A percentile compares a stretch with the other conserved stretches of the same genome.
Evolutionary conservation across 2,329 filamentous ascomycete species (phyloP).

Genomic region (Ascochyta lentis): DNA sequence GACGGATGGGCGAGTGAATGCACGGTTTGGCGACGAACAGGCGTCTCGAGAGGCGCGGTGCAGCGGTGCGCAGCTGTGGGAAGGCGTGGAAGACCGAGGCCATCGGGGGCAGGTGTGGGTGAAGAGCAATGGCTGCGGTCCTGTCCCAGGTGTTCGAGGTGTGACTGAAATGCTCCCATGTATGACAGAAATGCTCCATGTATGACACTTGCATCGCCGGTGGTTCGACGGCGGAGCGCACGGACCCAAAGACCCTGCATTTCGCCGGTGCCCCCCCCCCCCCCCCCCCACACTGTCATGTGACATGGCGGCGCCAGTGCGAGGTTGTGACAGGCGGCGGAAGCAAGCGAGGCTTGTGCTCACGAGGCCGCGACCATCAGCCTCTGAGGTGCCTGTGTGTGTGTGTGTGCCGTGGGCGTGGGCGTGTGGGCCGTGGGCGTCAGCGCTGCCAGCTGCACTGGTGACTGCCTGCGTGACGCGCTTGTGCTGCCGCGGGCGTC

Average conservation of each 20-base stretch:
- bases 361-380: conserved; percentile 7
- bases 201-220: conserved; percentile 17
- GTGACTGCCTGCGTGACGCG: conserved; percentile 15
- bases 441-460: conserved; percentile 6
- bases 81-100: conserved; percentile 46
- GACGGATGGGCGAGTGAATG: conserved; percentile 36
- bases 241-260: conserved; percentile 16
- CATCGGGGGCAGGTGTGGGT: conserved; percentile 30
- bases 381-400: neutral
- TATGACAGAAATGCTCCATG: conserved; percentile 3
- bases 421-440: no score
- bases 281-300: neutral
- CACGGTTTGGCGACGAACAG: conserved; percentile 46
- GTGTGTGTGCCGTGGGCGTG: no score
- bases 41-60: conserved; percentile 46
- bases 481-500: conserved; percentile 5
- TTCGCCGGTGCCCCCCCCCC: neutral
- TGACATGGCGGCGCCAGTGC: conserved; percentile 9
- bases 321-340: conserved; percentile 15
- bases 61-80: conserved; percentile 47
- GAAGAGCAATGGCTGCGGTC: conserved; percentile 9
- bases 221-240: conserved; percentile 13
- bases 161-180: no score
- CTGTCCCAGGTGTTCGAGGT: no score
- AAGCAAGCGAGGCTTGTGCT: conserved; percentile 8